Evolutionary conservation across 169 alveolate genomes (phyloP).

Genomic region (Theileria parva): DNA sequence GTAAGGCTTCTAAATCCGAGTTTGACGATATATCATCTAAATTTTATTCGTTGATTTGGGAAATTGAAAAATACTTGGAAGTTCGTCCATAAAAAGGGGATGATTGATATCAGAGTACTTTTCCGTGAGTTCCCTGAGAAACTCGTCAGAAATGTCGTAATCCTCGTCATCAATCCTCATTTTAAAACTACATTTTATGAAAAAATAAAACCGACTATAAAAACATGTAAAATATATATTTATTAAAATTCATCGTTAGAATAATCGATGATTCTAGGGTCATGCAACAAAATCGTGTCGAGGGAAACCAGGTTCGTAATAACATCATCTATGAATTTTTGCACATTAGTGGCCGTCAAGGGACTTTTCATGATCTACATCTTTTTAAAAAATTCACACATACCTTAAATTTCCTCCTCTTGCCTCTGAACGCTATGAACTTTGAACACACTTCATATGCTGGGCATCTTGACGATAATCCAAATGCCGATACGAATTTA

Average conservation of each 20-base stretch:
- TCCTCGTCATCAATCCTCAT: conserved; percentile 51
- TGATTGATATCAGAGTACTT: conserved; percentile 65
- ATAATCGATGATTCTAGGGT: conserved; percentile 26
- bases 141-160: conserved; percentile 54
- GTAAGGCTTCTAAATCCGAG: conserved; percentile 62
- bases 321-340: conserved; percentile 60
- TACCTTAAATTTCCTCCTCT: conserved; percentile 58
- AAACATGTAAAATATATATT: neutral
- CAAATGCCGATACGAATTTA: conserved; percentile 46
- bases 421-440: conserved; percentile 59
- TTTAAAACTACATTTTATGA: neutral
- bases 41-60: neutral
- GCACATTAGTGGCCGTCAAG: conserved; percentile 35
- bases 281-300: conserved; percentile 27
- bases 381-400: neutral
- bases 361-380: conserved; percentile 40
- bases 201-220: conserved; percentile 1
- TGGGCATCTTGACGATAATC: conserved; percentile 38
- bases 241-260: conserved; percentile 35
- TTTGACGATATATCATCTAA: conserved; percentile 44
- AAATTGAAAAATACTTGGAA: conserved; percentile 31
- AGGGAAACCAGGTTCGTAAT: conserved; percentile 50
- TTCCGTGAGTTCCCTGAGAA: conserved; percentile 52
- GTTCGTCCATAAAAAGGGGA: conserved; percentile 67
- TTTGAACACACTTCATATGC: conserved; percentile 51